phyloP scores from a whole-genome alignment of 2,329 filamentous ascomycete genomes.

The Leptographium procerum region DNA sequence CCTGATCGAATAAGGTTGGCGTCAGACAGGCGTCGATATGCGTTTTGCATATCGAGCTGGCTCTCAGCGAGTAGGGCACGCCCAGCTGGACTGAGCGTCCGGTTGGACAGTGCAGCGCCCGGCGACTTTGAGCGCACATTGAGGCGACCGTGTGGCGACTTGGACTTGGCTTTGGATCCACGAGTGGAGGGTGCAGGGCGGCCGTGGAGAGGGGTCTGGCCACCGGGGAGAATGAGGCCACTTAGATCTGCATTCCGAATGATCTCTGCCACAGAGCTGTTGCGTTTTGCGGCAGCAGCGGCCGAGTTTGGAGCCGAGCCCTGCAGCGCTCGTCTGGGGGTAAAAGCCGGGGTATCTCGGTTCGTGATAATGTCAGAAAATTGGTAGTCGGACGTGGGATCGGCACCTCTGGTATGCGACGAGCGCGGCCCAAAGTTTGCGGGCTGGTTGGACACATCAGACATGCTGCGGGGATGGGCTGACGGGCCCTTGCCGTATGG shows the following conservation, averaged over 20 bases:
- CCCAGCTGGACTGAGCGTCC: slow-evolving; percentile 27
- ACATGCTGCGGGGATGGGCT: slow-evolving; percentile 39
- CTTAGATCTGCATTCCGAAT: slow-evolving; percentile 40
- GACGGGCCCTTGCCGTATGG: slow-evolving; percentile 10
- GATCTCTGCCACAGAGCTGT: slow-evolving; percentile 38
- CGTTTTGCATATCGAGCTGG: slow-evolving; percentile 55
- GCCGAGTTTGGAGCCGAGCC: slow-evolving; percentile 13
- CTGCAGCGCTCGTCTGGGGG: slow-evolving; percentile 36
- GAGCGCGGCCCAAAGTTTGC: slow-evolving; percentile 34
- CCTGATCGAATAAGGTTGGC: slow-evolving; percentile 54
- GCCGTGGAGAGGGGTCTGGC: slow-evolving; percentile 20
- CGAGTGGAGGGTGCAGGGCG: slow-evolving; percentile 21
- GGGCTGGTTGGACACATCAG: slow-evolving; percentile 38
- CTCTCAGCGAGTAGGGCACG: slow-evolving; percentile 44
- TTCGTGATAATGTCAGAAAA: slow-evolving; percentile 48
- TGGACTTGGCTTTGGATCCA: slow-evolving; percentile 34
- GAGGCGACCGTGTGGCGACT: slow-evolving; percentile 40
- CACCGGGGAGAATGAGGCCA: slow-evolving; percentile 36
- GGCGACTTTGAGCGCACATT: slow-evolving; percentile 39
- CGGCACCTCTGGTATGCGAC: slow-evolving; percentile 11
- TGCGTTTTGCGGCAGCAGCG: background rate
- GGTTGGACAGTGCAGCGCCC: slow-evolving; percentile 18
- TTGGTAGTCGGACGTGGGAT: slow-evolving; percentile 45
- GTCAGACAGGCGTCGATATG: slow-evolving; percentile 62
- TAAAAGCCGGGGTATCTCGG: slow-evolving; percentile 34